phyloP scores from a whole-genome alignment of 2,329 filamentous ascomycete genomes.

The Aureobasidium subglaciale region DNA sequence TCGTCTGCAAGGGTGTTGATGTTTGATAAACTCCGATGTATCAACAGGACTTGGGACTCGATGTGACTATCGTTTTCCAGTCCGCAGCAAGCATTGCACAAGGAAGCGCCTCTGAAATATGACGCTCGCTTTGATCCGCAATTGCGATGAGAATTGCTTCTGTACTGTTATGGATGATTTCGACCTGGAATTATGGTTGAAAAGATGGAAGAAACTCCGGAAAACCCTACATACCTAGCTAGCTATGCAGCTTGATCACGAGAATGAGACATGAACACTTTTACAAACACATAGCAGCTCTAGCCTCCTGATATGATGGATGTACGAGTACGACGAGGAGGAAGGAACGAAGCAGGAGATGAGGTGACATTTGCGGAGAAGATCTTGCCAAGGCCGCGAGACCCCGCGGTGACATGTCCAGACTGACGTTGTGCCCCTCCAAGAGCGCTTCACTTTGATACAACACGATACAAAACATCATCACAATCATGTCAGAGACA shows the following conservation, averaged over 20 bases:
- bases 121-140: neutral
- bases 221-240: conserved; percentile 12
- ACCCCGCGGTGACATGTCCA: neutral
- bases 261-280: conserved; percentile 11
- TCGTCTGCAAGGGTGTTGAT: conserved; percentile 77
- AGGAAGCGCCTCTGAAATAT: conserved; percentile 8
- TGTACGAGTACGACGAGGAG: neutral
- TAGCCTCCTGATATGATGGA: too few relatives aligned
- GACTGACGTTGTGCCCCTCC: conserved; percentile 9
- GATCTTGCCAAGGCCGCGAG: neutral
- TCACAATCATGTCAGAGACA: conserved; percentile 26
- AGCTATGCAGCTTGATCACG: conserved; percentile 12
- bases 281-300: neutral
- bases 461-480: neutral
- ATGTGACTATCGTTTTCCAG: conserved; percentile 7
- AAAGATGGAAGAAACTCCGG: conserved; percentile 13
- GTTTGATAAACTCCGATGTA: conserved; percentile 47
- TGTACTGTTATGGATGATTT: conserved; percentile 5
- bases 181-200: conserved; percentile 11
- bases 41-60: neutral
- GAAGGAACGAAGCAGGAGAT: neutral
- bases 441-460: neutral
- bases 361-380: neutral
- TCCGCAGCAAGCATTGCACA: conserved; percentile 4
- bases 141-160: conserved; percentile 9